Conservation (phyloP, 73 alveolate species). For the Paramecium pentaurelia region DNA sequence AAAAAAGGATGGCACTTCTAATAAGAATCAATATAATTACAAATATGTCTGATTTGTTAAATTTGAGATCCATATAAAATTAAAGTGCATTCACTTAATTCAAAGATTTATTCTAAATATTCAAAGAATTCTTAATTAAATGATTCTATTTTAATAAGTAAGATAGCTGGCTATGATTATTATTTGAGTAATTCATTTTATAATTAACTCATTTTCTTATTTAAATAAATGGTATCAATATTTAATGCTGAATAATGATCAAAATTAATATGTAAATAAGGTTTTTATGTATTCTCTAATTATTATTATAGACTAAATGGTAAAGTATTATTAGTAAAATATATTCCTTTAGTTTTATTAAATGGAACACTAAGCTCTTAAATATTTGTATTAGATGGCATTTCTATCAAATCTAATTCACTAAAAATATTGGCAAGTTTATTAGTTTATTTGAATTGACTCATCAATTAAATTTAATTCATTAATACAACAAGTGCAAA, state of each 20-base stretch:
- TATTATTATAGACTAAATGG: not conserved
- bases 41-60: not conserved
- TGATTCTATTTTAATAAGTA: not conserved
- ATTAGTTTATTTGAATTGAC: not conserved
- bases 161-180: not conserved
- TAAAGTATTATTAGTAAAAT: not conserved
- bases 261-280: not conserved
- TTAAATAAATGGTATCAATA: not conserved
- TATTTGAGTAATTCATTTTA: not conserved
- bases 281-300: not conserved
- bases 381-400: not conserved
- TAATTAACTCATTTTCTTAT: not conserved
- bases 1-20: not conserved
- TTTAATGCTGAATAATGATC: slow-evolving; percentile 1
- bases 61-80: not conserved
- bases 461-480: not conserved
- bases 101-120: not conserved
- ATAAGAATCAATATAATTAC: not conserved
- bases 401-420: not conserved
- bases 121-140: not conserved
- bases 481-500: not conserved
- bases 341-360: not conserved
- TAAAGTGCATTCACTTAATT: not conserved
- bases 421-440: not conserved
- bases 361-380: not conserved